These are phyloP conservation scores for Penicillium alfredii DNA, from an alignment of 495 filamentous ascomycete genomes.

Conservation along the genomic window DNA sequence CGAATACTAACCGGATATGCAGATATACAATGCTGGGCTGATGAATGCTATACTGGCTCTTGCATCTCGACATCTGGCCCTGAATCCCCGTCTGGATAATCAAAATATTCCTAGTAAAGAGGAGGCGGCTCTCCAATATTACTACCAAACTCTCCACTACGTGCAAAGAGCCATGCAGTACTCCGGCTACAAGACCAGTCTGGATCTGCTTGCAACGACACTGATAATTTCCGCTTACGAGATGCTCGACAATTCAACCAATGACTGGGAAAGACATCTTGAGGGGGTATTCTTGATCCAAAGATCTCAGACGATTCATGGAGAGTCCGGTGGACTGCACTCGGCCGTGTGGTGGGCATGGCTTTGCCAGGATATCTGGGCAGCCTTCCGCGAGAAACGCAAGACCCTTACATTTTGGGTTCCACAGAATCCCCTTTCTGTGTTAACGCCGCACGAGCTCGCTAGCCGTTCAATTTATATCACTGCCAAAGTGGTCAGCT, in stretches of 20 bases:
- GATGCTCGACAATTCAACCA: conserved; percentile 25
- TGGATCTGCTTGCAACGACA: conserved; percentile 21
- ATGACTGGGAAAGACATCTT: conserved; percentile 25
- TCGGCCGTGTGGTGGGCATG: conserved; percentile 29
- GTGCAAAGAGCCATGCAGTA: conserved; percentile 24
- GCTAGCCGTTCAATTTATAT: conserved; percentile 12
- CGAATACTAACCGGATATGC: neutral
- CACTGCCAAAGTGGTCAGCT: conserved; percentile 14
- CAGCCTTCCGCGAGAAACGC: conserved; percentile 24
- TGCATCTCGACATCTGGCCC: conserved; percentile 13
- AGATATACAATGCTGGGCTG: conserved; percentile 15
- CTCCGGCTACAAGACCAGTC: conserved; percentile 15
- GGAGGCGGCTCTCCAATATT: conserved; percentile 20
- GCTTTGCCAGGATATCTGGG: conserved; percentile 28
- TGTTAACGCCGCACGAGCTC: conserved; percentile 8
- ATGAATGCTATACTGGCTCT: conserved; percentile 19
- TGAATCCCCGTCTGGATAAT: conserved; percentile 9
- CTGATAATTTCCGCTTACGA: conserved; percentile 25
- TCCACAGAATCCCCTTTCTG: conserved; percentile 16
- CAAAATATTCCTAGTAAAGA: conserved; percentile 2
- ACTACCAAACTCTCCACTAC: conserved; percentile 26
- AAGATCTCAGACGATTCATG: conserved; percentile 21
- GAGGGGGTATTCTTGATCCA: conserved; percentile 28
- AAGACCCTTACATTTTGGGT: conserved; percentile 21
- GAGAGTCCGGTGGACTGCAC: conserved; percentile 22